A percentile compares a stretch with the other conserved stretches of the same genome.
Conservation (phyloP, 352 stramenopile genomes). For the Aphanomyces stellatus region DNA sequence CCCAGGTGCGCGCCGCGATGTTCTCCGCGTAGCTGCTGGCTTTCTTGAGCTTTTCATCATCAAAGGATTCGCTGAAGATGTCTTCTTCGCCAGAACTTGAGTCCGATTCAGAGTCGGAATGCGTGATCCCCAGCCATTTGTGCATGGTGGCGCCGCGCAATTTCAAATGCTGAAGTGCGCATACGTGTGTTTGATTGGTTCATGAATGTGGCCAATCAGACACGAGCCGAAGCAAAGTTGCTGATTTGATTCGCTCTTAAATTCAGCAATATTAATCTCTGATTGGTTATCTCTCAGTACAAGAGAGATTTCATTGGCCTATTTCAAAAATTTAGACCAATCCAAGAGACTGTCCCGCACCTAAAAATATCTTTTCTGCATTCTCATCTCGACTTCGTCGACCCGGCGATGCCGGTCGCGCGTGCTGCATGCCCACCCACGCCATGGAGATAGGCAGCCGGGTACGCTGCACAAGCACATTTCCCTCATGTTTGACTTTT, state of each 20-base stretch:
- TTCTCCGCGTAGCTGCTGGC: conserved; percentile 11
- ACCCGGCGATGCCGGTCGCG: neutral
- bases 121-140: conserved; percentile 19
- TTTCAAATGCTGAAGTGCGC: neutral
- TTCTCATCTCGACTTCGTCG: neutral
- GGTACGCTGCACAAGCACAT: neutral
- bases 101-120: conserved; percentile 16
- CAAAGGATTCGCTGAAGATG: neutral
- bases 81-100: conserved; percentile 3
- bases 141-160: neutral
- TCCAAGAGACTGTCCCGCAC: neutral
- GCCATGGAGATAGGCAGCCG: neutral
- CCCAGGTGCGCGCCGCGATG: conserved; percentile 9
- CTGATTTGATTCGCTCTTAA: no score
- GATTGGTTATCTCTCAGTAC: no score
- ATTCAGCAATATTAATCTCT: no score
- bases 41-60: neutral
- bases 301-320: no score
- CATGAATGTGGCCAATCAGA: no score
- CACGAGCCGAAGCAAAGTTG: no score
- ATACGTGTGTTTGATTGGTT: neutral
- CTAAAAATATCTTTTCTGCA: neutral
- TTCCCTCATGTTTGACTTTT: neutral
- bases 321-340: neutral
- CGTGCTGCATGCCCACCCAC: no score